Evolutionary conservation across 768 basidiomycete species (phyloP).

Genomic region (Tremella mesenterica): DNA sequence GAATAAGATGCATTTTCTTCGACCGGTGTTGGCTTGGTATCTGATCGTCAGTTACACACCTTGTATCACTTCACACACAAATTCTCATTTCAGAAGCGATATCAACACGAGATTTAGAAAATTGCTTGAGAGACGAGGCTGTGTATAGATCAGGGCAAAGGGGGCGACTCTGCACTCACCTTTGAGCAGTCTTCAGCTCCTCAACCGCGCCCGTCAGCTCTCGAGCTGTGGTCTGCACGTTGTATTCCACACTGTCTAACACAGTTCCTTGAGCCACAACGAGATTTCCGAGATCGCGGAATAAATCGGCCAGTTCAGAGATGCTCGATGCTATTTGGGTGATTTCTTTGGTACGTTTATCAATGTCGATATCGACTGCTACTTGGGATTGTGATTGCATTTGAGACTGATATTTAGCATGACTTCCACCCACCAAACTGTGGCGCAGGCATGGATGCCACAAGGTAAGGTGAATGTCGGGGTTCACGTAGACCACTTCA

Average conservation of each 20-base stretch:
- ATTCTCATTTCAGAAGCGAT: too few relatives aligned
- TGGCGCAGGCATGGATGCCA: too few relatives aligned
- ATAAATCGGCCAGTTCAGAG: slow-evolving; percentile 80
- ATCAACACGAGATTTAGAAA: too few relatives aligned
- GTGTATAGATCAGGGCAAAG: neutral
- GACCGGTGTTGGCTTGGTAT: slow-evolving; percentile 88
- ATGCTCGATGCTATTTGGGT: slow-evolving; percentile 87
- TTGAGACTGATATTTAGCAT: slow-evolving; percentile 41
- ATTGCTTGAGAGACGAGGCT: too few relatives aligned
- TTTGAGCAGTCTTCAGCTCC: slow-evolving; percentile 72
- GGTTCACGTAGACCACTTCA: neutral
- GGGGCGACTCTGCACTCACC: slow-evolving; percentile 49
- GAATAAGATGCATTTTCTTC: slow-evolving; percentile 86
- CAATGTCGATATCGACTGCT: slow-evolving; percentile 47
- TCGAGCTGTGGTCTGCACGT: slow-evolving; percentile 82
- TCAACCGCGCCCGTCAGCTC: slow-evolving; percentile 74
- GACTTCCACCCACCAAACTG: slow-evolving; percentile 1
- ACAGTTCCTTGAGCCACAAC: slow-evolving; percentile 98
- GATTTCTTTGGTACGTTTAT: slow-evolving; percentile 60
- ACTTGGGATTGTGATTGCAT: slow-evolving; percentile 45
- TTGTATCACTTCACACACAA: too few relatives aligned
- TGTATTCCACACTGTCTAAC: slow-evolving; percentile 92
- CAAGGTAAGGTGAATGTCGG: slow-evolving; percentile 1
- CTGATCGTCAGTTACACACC: slow-evolving; percentile 48
- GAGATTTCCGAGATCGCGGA: slow-evolving; percentile 84